Evolutionary conservation across 2,329 filamentous ascomycete species (phyloP).

Genomic region (Epichloe elymi): DNA sequence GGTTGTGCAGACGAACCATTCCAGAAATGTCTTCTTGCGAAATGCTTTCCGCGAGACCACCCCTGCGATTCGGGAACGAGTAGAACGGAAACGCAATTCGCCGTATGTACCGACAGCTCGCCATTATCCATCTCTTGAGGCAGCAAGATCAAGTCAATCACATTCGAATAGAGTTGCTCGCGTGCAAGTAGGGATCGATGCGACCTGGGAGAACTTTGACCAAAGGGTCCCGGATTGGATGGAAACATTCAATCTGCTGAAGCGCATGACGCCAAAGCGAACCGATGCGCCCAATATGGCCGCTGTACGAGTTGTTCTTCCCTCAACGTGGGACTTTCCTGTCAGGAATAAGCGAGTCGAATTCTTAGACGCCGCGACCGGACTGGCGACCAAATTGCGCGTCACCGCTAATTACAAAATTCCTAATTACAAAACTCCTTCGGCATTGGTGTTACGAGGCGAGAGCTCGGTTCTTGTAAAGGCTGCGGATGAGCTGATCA

Average conservation of each 20-base stretch:
- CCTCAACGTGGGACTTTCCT: conserved; percentile 20
- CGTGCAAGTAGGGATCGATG: conserved; percentile 25
- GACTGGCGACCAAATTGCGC: conserved; percentile 19
- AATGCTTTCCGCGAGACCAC: conserved; percentile 15
- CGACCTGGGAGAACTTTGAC: conserved; percentile 17
- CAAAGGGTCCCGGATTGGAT: conserved; percentile 25
- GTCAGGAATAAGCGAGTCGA: conserved; percentile 20
- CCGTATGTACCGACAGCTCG: conserved; percentile 16
- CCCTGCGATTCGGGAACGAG: conserved; percentile 8
- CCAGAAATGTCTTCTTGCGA: conserved; percentile 17
- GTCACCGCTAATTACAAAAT: conserved; percentile 19
- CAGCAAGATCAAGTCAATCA: conserved; percentile 12
- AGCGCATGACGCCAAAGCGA: conserved; percentile 21
- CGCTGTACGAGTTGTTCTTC: conserved; percentile 23
- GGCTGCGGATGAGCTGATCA: conserved; percentile 22
- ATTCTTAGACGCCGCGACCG: conserved; percentile 22
- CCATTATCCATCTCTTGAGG: conserved; percentile 15
- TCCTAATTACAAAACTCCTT: conserved; percentile 18
- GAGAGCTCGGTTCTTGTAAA: conserved; percentile 17
- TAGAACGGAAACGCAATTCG: conserved; percentile 11
- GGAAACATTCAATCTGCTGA: conserved; percentile 24
- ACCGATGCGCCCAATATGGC: conserved; percentile 20
- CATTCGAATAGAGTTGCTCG: conserved; percentile 14
- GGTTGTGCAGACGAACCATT: conserved; percentile 5
- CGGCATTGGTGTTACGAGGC: conserved; percentile 20